These are phyloP conservation scores for Pseudonitzschia pungens DNA, from an alignment of 108 stramenopile genomes.

Conservation along the genomic window DNA sequence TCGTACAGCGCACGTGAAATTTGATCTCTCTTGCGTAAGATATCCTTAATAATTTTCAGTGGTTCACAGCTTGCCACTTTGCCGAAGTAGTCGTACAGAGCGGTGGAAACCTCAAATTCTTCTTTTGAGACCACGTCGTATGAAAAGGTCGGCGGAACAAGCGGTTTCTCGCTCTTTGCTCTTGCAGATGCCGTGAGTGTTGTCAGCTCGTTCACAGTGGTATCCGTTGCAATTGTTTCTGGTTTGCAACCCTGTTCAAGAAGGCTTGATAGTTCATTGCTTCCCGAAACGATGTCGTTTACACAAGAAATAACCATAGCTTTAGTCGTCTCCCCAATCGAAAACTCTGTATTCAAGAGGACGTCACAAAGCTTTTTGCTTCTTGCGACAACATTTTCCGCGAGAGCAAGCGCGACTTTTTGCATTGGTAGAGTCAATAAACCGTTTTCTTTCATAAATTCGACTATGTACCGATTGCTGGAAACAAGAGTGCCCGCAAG, in stretches of 20 bases:
- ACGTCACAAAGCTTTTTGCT: not conserved
- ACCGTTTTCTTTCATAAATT: not conserved
- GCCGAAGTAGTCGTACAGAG: no score
- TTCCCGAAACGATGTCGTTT: not conserved
- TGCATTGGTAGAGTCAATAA: not conserved
- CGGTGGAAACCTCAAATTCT: not conserved
- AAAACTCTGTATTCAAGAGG: not conserved
- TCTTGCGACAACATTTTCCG: not conserved
- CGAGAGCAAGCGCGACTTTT: not conserved
- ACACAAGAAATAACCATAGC: not conserved
- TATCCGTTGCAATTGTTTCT: not conserved
- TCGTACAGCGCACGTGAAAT: not conserved
- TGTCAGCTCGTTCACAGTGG: no score
- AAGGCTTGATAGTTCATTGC: not conserved
- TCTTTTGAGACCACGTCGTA: not conserved
- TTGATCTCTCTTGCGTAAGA: conserved; percentile 1
- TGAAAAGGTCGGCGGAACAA: no score
- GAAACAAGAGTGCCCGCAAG: not conserved
- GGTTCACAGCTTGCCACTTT: no score
- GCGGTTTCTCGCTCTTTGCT: no score
- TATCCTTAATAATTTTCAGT: not conserved
- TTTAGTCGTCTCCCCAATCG: not conserved
- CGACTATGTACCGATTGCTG: not conserved
- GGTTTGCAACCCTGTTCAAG: not conserved
- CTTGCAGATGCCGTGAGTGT: no score